A percentile compares a stretch with the other conserved stretches of the same genome.
Evolutionary conservation across 2,329 filamentous ascomycete species (phyloP).

Genomic region (Alternaria ethzedia): DNA sequence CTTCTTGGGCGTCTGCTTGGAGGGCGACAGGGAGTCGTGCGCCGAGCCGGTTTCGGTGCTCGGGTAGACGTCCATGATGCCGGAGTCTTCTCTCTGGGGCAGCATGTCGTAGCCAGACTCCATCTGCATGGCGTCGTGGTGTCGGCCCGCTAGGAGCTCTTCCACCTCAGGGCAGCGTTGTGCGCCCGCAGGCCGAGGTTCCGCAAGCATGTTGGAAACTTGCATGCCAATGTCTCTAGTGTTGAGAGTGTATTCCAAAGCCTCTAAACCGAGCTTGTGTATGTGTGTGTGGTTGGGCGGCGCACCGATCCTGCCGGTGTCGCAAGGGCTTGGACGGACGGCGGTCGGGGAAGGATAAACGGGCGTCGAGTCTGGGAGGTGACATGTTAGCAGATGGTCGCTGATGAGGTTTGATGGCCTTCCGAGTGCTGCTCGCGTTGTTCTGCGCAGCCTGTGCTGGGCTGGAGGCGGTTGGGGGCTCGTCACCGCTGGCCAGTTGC

Average conservation of each 20-base stretch:
- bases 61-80: constrained; percentile 46
- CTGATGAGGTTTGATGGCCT: constrained; percentile 25
- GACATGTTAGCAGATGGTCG: constrained; percentile 29
- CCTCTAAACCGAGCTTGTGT: constrained; percentile 28
- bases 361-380: constrained; percentile 27
- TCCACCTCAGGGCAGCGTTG: constrained; percentile 33
- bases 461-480: constrained; percentile 30
- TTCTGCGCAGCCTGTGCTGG: constrained; percentile 22
- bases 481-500: constrained; percentile 41
- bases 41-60: constrained; percentile 41
- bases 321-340: constrained; percentile 45
- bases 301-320: constrained; percentile 49
- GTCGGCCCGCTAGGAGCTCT: constrained; percentile 36
- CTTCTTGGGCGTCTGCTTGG: constrained; percentile 58
- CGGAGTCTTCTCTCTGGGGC: constrained; percentile 34
- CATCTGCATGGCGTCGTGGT: constrained; percentile 34
- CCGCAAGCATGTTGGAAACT: constrained; percentile 40
- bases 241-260: constrained; percentile 12
- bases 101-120: constrained; percentile 36
- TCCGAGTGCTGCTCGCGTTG: constrained; percentile 26
- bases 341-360: constrained; percentile 38
- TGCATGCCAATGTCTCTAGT: constrained; percentile 32
- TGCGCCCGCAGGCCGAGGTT: constrained; percentile 34
- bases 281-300: constrained; percentile 30
- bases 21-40: constrained; percentile 46